phyloP scores from a whole-genome alignment of 306 rosid genomes.

The Clitoria ternatea region DNA sequence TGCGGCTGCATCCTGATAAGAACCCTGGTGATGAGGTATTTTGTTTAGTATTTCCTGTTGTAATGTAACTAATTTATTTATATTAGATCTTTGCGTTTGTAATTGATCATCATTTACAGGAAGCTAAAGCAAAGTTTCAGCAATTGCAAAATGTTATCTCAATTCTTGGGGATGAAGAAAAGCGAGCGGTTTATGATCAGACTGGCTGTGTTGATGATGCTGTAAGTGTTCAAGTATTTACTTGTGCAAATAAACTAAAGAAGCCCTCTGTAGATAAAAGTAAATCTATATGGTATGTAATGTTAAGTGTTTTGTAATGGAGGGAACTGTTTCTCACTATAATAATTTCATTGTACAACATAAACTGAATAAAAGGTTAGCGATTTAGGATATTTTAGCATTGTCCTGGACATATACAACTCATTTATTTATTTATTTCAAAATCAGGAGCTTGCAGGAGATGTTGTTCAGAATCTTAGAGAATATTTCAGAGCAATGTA shows the following conservation, averaged over 20 bases:
- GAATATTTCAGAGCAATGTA: slow-evolving; percentile 57
- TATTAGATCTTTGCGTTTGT: not conserved
- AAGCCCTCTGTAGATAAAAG: too few relatives aligned
- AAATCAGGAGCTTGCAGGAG: slow-evolving; percentile 77
- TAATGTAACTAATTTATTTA: not conserved
- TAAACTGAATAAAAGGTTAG: not conserved
- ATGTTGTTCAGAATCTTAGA: slow-evolving; percentile 55
- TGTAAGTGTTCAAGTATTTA: slow-evolving; percentile 36
- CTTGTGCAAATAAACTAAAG: not conserved
- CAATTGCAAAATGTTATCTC: slow-evolving; percentile 72
- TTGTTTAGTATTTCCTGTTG: not conserved
- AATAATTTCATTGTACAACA: not conserved
- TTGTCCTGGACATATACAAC: not conserved
- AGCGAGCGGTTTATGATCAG: slow-evolving; percentile 68
- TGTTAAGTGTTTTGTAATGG: too few relatives aligned
- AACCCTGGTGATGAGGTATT: slow-evolving; percentile 78
- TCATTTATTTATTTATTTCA: not conserved
- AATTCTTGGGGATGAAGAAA: slow-evolving; percentile 77
- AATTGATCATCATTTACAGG: slow-evolving; percentile 32
- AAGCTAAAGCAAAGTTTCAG: slow-evolving; percentile 79
- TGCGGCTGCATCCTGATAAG: slow-evolving; percentile 90
- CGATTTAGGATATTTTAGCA: not conserved
- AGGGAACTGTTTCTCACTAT: not conserved
- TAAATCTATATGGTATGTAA: too few relatives aligned
- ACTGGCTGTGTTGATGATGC: slow-evolving; percentile 70